Base-by-base conservation (phyloP, 1,284 basidiomycete genomes). In the Cryptococcus amylolentus region DNA sequence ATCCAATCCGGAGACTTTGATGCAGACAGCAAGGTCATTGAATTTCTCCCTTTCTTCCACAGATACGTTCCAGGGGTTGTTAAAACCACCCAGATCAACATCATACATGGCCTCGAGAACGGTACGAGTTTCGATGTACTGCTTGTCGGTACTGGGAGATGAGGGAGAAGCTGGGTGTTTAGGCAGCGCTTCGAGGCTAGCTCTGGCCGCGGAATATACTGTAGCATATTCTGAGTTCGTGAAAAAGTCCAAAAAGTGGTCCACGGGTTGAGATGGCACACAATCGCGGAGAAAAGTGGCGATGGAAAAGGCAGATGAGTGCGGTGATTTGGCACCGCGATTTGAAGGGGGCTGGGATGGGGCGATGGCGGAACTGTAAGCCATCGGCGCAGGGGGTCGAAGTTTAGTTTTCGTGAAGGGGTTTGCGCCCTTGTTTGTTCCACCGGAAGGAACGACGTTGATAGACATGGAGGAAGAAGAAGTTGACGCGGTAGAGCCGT, bases 101-200 rank as follows among this genome's bases (percentile, higher is more conserved):
- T 68, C 74, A 44, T 72, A 73, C 31, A 75, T 55, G 28, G 68
- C 69, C 31, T 72, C 63, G 16, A 75, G 55, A 9, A 77, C 55
- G 8, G 49, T 52, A 10, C 64, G 49, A 4, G 64, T 55, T 0
- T 45, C 35, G n/a, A 55, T 56, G 40, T 57, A 58, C n/a, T 50
- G 35, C 8, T 40, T 31, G 8, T 37, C 18, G 4, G 40, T 26
- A 28, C 37, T 28, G 6, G 26, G 14, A 4, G 42, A n/a, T 3
- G 45, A 18, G 16, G 20, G 14, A 6, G 61, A 35, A 8, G 6
- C 45, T 0, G 69, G 65, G 26, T 16, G 26, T 23, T 14, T 14
- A 9, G 44, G 26, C n/a, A 46, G n/a, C 8, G 18, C n/a, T 28
- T 14, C 23, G 6, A 46, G 26, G 18, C 44, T 46, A 27, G 44